Conservation (phyloP, 495 filamentous ascomycete genomes). For the Penicillium crystallinum region DNA sequence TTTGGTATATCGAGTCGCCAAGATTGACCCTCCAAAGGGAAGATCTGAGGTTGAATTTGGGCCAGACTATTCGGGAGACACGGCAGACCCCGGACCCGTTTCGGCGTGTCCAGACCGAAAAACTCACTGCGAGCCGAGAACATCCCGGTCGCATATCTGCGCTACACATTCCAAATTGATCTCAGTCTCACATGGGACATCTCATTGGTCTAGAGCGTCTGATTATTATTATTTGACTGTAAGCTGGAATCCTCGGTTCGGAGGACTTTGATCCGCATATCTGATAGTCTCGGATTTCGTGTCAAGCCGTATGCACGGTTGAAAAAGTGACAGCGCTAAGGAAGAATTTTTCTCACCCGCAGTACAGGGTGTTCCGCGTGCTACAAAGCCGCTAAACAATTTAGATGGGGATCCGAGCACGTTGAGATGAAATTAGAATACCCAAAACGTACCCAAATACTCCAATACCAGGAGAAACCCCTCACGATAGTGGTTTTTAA, state of each 20-base stretch:
- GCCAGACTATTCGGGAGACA: slow-evolving; percentile 19
- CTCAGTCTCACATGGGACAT: neutral
- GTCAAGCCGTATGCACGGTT: slow-evolving; percentile 2
- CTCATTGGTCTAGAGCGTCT: neutral
- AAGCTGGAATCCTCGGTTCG: neutral
- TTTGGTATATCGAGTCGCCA: neutral
- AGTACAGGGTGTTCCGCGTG: neutral
- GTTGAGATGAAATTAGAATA: neutral
- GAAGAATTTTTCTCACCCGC: neutral
- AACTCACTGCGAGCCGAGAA: neutral
- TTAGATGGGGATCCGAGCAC: neutral
- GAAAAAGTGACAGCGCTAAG: neutral
- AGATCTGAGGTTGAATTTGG: neutral
- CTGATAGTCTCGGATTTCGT: slow-evolving; percentile 2
- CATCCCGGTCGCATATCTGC: neutral
- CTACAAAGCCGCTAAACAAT: neutral
- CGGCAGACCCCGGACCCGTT: slow-evolving; percentile 17
- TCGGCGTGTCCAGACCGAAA: slow-evolving; percentile 10
- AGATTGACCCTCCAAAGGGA: neutral
- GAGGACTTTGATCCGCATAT: neutral
- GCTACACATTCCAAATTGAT: neutral
- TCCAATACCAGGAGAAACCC: too few species aligned
- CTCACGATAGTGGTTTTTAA: too few species aligned
- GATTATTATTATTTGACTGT: neutral
- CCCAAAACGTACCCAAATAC: too few species aligned